phyloP scores from a whole-genome alignment of 352 stramenopile genomes.

The Globisporangium carolinianum region DNA sequence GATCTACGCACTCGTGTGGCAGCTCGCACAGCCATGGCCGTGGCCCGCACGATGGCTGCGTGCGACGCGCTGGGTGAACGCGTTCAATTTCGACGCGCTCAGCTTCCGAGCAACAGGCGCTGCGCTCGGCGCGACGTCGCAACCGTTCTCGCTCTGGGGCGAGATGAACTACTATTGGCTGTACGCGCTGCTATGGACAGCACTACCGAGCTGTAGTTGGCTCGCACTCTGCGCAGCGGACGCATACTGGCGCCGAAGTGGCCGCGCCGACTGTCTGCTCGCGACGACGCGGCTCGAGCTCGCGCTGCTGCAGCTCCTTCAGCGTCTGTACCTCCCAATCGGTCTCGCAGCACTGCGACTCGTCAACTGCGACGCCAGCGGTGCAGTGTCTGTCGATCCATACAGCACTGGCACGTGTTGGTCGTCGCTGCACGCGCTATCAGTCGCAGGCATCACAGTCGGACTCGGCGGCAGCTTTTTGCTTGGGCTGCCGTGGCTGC shows the following conservation, averaged over 20 bases:
- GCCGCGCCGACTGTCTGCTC: constrained; percentile 20
- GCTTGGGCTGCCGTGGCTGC: constrained; percentile 28
- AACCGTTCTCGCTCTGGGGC: constrained; percentile 52
- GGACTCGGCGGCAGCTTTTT: constrained; percentile 37
- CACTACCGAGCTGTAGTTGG: constrained; percentile 19
- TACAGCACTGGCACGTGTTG: constrained; percentile 21
- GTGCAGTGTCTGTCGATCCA: constrained; percentile 39
- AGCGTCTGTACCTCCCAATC: constrained; percentile 54
- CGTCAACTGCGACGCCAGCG: constrained; percentile 42
- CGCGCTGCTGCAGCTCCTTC: constrained; percentile 31
- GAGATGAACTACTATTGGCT: constrained; percentile 52
- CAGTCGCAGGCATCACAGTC: constrained; percentile 26
- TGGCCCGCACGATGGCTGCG: constrained; percentile 53
- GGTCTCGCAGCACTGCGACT: constrained; percentile 50
- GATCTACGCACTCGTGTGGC: constrained; percentile 66
- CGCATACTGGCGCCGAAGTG: constrained; percentile 13
- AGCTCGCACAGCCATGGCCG: constrained; percentile 72
- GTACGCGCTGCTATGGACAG: constrained; percentile 38
- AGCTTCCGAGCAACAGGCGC: constrained; percentile 43
- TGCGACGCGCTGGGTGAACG: constrained; percentile 43
- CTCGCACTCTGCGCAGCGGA: constrained; percentile 3
- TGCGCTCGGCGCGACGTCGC: constrained; percentile 50
- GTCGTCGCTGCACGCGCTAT: constrained; percentile 17
- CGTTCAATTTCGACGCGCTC: constrained; percentile 42
- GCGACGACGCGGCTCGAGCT: constrained; percentile 31